These are phyloP conservation scores for Penicillium dipodomyicola DNA, from an alignment of 495 filamentous ascomycete genomes.

Conservation along the genomic window DNA sequence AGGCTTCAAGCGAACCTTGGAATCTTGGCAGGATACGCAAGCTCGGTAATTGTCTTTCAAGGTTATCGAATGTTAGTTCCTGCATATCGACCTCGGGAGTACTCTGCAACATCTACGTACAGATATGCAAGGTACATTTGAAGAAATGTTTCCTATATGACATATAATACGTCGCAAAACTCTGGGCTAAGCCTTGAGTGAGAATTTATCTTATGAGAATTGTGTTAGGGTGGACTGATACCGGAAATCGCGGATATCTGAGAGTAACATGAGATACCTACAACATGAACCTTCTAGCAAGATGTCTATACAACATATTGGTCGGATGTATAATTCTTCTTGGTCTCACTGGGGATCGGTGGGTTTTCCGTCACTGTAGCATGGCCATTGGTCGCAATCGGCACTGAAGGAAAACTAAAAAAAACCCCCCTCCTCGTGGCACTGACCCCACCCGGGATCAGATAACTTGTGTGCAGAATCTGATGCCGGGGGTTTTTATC, in stretches of 20 bases:
- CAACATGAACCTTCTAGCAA: neutral
- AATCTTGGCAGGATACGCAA: too few relatives aligned
- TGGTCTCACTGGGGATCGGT: neutral
- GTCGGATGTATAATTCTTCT: neutral
- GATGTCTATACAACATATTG: neutral
- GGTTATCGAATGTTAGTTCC: too few relatives aligned
- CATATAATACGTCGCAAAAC: too few relatives aligned
- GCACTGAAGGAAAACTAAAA: neutral
- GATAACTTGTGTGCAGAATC: slow-evolving; percentile 8
- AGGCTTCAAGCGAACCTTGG: slow-evolving; percentile 10
- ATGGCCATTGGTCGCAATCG: neutral
- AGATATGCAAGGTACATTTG: too few relatives aligned
- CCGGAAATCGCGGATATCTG: neutral
- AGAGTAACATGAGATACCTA: neutral
- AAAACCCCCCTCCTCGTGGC: neutral
- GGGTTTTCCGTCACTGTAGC: neutral
- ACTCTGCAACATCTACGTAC: too few relatives aligned
- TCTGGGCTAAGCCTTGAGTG: neutral
- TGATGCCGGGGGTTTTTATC: slow-evolving; percentile 3
- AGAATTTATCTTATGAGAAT: neutral
- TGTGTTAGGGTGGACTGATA: slow-evolving; percentile 1
- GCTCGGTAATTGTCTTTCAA: too few relatives aligned
- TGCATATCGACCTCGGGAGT: too few relatives aligned
- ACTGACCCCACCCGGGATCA: slow-evolving; percentile 10
- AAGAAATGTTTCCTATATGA: too few relatives aligned